Evolutionary conservation across 2,329 filamentous ascomycete species (phyloP).

Genomic region (Albophoma yamanashiensis): DNA sequence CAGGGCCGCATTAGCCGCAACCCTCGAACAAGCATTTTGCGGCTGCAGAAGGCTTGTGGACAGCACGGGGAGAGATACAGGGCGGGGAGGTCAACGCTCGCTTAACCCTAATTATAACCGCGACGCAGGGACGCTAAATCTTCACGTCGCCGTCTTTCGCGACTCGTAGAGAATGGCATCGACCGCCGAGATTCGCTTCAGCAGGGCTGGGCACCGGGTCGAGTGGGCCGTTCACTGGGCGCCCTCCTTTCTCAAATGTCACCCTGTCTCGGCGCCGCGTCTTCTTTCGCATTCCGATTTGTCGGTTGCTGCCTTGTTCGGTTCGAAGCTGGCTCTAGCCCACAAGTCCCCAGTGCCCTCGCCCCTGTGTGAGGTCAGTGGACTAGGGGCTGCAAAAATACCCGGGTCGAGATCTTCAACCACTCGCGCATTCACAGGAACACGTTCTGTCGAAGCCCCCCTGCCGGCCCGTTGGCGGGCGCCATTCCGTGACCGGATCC

Average conservation of each 20-base stretch:
- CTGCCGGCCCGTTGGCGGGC: neutral
- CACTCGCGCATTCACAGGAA: neutral
- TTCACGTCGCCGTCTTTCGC: neutral
- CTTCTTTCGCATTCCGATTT: neutral
- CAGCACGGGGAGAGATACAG: neutral
- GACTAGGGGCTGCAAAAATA: neutral
- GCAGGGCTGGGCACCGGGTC: neutral
- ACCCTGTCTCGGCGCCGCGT: neutral
- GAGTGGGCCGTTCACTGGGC: neutral
- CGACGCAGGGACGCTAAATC: slow-evolving; percentile 11
- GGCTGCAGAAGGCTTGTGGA: neutral
- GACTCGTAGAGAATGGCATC: neutral
- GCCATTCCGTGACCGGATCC: neutral
- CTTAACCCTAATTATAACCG: no score
- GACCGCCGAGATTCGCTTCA: neutral
- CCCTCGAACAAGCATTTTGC: neutral
- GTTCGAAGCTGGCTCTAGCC: neutral
- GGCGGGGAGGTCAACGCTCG: slow-evolving; percentile 7
- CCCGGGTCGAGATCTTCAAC: neutral
- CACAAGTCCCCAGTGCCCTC: neutral
- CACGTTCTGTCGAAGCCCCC: no score
- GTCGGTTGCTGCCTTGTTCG: neutral
- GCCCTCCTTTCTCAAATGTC: neutral
- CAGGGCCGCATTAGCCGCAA: neutral
- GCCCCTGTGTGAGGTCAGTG: neutral